Conservation (phyloP, 1,284 basidiomycete species). For the Pulchroboletus neoregius region DNA sequence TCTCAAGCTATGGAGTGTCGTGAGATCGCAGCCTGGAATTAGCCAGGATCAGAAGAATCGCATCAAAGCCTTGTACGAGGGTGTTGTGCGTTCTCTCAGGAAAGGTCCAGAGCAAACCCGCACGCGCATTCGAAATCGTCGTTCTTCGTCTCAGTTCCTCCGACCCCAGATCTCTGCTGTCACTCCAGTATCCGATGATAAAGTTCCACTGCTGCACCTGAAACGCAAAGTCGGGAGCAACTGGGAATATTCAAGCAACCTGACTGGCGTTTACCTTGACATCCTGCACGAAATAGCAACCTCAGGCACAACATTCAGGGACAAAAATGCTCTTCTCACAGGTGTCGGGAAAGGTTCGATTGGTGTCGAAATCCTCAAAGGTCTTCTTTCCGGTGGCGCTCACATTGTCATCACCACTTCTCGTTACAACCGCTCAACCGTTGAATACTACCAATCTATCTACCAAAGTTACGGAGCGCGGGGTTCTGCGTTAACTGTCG, state of each 20-base stretch:
- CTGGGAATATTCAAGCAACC: slow-evolving; percentile 97
- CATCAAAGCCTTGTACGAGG: slow-evolving; percentile 95
- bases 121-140: slow-evolving; percentile 62
- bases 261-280: slow-evolving; percentile 94
- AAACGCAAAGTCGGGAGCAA: slow-evolving; percentile 95
- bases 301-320: slow-evolving; percentile 96
- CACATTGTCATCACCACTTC: slow-evolving; percentile 97
- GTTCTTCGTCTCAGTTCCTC: slow-evolving; percentile 92
- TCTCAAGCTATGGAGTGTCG: slow-evolving; percentile 93
- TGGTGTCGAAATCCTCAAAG: slow-evolving; percentile 96
- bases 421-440: slow-evolving; percentile 87
- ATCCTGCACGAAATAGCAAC: slow-evolving; percentile 97
- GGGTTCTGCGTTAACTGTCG: slow-evolving; percentile 93
- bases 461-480: slow-evolving; percentile 95
- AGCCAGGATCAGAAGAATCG: slow-evolving; percentile 96
- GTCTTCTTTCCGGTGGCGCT: slow-evolving; percentile 92
- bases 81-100: slow-evolving; percentile 82
- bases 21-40: slow-evolving; percentile 95
- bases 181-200: slow-evolving; percentile 81
- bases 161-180: slow-evolving; percentile 79
- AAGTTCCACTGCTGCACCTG: slow-evolving; percentile 90
- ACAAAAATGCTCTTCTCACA: slow-evolving; percentile 96
- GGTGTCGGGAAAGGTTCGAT: slow-evolving; percentile 98
- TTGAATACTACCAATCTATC: slow-evolving; percentile 98
- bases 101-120: slow-evolving; percentile 61